Base-by-base conservation (phyloP, 164 flowering plant species). In the Amborella trichopoda region DNA sequence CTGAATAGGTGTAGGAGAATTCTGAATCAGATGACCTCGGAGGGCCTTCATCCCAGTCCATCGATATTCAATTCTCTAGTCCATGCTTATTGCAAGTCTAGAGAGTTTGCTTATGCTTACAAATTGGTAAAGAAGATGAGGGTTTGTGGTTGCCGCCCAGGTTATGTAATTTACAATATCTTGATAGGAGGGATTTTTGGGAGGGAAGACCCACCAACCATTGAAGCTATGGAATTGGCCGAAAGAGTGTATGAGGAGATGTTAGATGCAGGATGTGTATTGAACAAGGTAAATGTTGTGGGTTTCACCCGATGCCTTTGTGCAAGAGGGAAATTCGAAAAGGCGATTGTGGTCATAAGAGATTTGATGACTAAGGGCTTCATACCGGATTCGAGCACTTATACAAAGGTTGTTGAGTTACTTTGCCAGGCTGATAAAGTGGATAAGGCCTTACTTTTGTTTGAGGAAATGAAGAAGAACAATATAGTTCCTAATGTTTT, bases 311-410 rank as follows among this genome's bases (percentile, higher is more conserved):
- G 78, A 13, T 83, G 95, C 60, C 89, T 90, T 55, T 85, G 94
- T 68, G 72, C 61, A 33, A 68, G 63, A 50, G 83, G 86, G 26
- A 90, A 86, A 41, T 79, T 67, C 68, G 86, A 83, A 49, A 75
- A 72, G 60, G 94, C 94, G 28, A 73, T 56, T 62, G 58, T 48
- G 6, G 56, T 90, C 24, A 77, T 86, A 46, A 65, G 61, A 38
- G 83, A 90, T 53, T 78, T 86, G 95, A 86, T 86, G 91, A 59
- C 48, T 24, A 81, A 75, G 57, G 97, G 97, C 21, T 90, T 90
- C 42, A 50, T 70, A 37, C 97, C 95, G 13, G 94, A 90, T 43
- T 46, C 64, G 24, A 75, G 73, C 54, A 86, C 94, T 22, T 90
- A 86, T 49, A 53, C 83, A 12, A 76, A 86, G 59, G 97, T 90